Evolutionary conservation across 2,329 filamentous ascomycete genomes (phyloP).

Genomic region (Nigrospora osmanthi): DNA sequence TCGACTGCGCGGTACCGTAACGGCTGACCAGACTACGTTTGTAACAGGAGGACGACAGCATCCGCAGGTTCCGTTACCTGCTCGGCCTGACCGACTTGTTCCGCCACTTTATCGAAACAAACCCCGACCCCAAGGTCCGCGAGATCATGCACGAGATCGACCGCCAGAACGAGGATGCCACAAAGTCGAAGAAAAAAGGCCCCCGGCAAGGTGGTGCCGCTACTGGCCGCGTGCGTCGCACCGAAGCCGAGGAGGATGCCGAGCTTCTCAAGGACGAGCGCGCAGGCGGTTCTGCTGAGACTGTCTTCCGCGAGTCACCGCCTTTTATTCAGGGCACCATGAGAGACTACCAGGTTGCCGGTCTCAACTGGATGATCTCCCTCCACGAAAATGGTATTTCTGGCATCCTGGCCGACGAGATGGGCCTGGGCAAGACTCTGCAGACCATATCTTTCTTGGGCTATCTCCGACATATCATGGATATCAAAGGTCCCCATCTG

Average conservation of each 20-base stretch:
- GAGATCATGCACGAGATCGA: slow-evolving; percentile 94
- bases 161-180: slow-evolving; percentile 74
- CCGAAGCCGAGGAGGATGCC: slow-evolving; percentile 95
- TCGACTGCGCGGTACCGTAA: neutral
- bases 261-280: slow-evolving; percentile 84
- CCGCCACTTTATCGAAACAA: slow-evolving; percentile 97
- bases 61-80: slow-evolving; percentile 88
- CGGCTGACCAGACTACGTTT: slow-evolving; percentile 2
- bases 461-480: slow-evolving; percentile 85
- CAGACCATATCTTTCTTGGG: slow-evolving; percentile 97
- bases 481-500: slow-evolving; percentile 84
- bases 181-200: slow-evolving; percentile 63
- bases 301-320: slow-evolving; percentile 89
- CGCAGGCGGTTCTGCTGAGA: slow-evolving; percentile 75
- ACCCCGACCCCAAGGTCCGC: slow-evolving; percentile 89
- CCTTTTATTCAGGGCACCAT: slow-evolving; percentile 81
- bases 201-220: slow-evolving; percentile 78
- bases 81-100: slow-evolving; percentile 94
- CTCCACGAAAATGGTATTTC: slow-evolving; percentile 98
- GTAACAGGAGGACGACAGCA: slow-evolving; percentile 86
- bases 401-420: slow-evolving; percentile 94
- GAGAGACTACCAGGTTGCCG: slow-evolving; percentile 94
- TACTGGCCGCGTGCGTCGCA: slow-evolving; percentile 72
- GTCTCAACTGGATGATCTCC: slow-evolving; percentile 95
- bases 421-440: slow-evolving; percentile 95